phyloP scores from a whole-genome alignment of 2,329 filamentous ascomycete species.

The Aspergillus ruber region DNA sequence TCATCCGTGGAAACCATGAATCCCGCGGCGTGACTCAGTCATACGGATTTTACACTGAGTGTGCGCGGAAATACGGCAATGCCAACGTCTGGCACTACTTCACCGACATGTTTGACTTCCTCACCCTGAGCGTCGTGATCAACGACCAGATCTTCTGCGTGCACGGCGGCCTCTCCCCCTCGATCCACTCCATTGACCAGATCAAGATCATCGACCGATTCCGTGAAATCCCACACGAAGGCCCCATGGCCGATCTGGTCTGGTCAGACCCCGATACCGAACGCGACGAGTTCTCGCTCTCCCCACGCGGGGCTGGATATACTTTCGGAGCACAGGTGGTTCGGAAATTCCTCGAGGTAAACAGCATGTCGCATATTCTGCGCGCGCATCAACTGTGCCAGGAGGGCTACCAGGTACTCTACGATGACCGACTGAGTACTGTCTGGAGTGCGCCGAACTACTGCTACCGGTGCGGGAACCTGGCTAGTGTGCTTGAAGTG shows the following conservation, averaged over 20 bases:
- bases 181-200: conserved; percentile 96
- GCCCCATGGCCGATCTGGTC: conserved; percentile 97
- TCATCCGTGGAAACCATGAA: conserved; percentile 97
- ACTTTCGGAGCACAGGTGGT: conserved; percentile 97
- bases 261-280: conserved; percentile 99
- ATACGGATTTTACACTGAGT: conserved; percentile 98
- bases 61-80: conserved; percentile 95
- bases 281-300: conserved; percentile 91
- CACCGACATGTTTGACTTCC: conserved; percentile 99
- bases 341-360: conserved; percentile 95
- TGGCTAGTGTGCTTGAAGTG: conserved; percentile 94
- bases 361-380: conserved; percentile 94
- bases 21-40: conserved; percentile 96
- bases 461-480: conserved; percentile 91
- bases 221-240: conserved; percentile 96
- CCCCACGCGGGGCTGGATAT: conserved; percentile 88
- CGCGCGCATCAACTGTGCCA: conserved; percentile 98
- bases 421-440: conserved; percentile 88
- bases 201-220: conserved; percentile 99
- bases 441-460: conserved; percentile 98
- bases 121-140: conserved; percentile 94
- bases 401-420: conserved; percentile 94
- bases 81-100: conserved; percentile 99
- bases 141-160: conserved; percentile 99
- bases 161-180: conserved; percentile 82